Evolutionary conservation across 768 basidiomycete genomes (phyloP).

Genomic region (Cyclocybe aegerita): DNA sequence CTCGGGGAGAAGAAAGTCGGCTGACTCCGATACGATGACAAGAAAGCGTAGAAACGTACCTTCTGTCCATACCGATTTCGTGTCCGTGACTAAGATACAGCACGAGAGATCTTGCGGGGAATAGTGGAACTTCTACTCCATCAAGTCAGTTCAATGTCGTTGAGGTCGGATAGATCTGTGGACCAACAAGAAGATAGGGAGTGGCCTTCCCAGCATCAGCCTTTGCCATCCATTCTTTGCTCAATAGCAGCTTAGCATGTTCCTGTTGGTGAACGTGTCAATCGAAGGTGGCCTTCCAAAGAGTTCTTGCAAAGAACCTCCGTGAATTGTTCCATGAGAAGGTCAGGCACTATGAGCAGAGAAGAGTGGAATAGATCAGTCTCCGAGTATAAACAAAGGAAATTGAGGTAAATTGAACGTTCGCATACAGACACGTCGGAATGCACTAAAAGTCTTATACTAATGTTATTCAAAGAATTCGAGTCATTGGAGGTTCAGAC

Average conservation of each 20-base stretch:
- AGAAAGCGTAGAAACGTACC: conserved; percentile 37
- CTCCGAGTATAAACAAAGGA: background rate
- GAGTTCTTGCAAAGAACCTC: conserved; percentile 16
- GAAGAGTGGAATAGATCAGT: background rate
- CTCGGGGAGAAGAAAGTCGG: conserved; percentile 28
- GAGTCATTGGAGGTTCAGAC: too few species aligned
- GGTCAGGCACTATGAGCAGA: background rate
- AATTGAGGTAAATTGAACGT: background rate
- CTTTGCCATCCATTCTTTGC: conserved; percentile 76
- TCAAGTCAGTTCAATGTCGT: conserved; percentile 7
- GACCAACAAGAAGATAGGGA: conserved; percentile 73
- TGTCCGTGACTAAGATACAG: conserved; percentile 69
- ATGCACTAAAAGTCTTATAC: too few species aligned
- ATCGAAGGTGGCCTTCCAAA: background rate
- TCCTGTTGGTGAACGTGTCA: conserved; percentile 38
- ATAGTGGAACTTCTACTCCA: conserved; percentile 60
- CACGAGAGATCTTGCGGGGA: conserved; percentile 58
- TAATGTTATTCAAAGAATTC: too few species aligned
- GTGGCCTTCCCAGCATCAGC: conserved; percentile 56
- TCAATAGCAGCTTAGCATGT: conserved; percentile 51
- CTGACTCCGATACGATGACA: background rate
- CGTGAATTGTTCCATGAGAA: conserved; percentile 19
- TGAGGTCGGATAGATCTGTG: conserved; percentile 2
- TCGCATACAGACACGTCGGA: too few species aligned
- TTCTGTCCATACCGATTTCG: conserved; percentile 74